Percentiles rank a stretch among this genome's conserved stretches.
Conservation (phyloP, 2,329 filamentous ascomycete species). For the Elsinoe perseae region DNA sequence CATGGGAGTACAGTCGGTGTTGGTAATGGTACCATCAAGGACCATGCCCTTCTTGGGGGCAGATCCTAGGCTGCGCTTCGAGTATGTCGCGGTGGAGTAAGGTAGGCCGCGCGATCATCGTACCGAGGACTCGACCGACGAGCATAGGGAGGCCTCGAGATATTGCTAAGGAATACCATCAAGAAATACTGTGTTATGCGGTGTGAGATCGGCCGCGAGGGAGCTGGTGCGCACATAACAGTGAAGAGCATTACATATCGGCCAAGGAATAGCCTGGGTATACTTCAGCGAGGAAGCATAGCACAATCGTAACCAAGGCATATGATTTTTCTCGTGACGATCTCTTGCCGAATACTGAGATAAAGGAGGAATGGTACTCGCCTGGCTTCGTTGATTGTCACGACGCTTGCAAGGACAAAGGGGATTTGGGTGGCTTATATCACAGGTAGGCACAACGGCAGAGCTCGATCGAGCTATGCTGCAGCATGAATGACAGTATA, state of each 20-base stretch:
- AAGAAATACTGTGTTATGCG: not conserved
- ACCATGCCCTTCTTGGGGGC: not conserved
- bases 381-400: not conserved
- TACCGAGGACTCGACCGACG: not conserved
- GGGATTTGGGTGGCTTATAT: not conserved
- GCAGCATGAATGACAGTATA: not conserved
- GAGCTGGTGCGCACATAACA: not conserved
- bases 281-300: not conserved
- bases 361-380: not conserved
- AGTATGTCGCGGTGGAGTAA: not conserved
- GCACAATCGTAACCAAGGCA: not conserved
- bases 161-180: not conserved
- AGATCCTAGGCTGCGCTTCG: not conserved
- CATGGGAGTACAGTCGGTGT: not conserved
- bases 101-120: not conserved
- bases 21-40: not conserved
- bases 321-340: not conserved
- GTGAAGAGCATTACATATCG: not conserved
- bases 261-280: not conserved
- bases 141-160: not conserved
- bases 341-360: not conserved
- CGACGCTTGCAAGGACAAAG: not conserved
- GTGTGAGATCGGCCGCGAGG: not conserved
- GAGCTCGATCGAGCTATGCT: not conserved
- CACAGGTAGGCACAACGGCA: not conserved